Evolutionary conservation across 768 basidiomycete species (phyloP).

Genomic region (Lactifluus rugatus): DNA sequence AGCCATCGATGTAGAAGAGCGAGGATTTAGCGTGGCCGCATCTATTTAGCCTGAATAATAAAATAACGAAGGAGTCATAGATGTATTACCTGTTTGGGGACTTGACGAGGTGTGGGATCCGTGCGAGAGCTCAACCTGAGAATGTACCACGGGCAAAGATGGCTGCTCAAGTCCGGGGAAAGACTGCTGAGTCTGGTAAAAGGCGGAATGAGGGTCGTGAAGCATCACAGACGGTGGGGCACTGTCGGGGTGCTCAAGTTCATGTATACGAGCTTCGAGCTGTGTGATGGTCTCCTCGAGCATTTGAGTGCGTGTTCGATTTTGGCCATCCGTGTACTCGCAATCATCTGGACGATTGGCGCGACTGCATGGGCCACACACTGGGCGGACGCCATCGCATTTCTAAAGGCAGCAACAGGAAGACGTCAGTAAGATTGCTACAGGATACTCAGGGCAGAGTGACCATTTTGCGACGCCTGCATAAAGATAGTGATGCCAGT

Average conservation of each 20-base stretch:
- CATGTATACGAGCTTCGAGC: slow-evolving; percentile 40
- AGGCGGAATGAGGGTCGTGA: slow-evolving; percentile 17
- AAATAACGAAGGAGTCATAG: background rate
- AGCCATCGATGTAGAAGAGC: background rate
- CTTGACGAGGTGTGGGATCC: slow-evolving; percentile 10
- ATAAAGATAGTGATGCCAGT: background rate
- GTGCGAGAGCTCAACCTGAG: background rate
- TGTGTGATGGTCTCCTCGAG: slow-evolving; percentile 50
- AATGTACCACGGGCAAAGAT: background rate
- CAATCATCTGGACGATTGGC: slow-evolving; percentile 57
- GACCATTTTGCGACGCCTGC: slow-evolving; percentile 19
- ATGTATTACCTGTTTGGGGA: slow-evolving; percentile 2
- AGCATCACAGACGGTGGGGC: slow-evolving; percentile 12
- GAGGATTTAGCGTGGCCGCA: background rate
- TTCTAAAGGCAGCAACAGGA: slow-evolving; percentile 32
- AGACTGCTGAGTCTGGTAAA: slow-evolving; percentile 4
- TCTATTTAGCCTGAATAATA: background rate
- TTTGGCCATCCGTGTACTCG: slow-evolving; percentile 55
- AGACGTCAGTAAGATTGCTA: background rate
- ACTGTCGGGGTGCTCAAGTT: slow-evolving; percentile 18
- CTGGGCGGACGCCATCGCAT: slow-evolving; percentile 54
- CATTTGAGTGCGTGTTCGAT: slow-evolving; percentile 46
- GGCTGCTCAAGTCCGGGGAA: background rate
- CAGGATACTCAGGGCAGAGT: background rate
- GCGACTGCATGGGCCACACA: slow-evolving; percentile 52